A percentile compares a stretch with the other conserved stretches of the same genome.
phyloP scores from a whole-genome alignment of 208 protist genomes.

The Leishmania martiniquensis region DNA sequence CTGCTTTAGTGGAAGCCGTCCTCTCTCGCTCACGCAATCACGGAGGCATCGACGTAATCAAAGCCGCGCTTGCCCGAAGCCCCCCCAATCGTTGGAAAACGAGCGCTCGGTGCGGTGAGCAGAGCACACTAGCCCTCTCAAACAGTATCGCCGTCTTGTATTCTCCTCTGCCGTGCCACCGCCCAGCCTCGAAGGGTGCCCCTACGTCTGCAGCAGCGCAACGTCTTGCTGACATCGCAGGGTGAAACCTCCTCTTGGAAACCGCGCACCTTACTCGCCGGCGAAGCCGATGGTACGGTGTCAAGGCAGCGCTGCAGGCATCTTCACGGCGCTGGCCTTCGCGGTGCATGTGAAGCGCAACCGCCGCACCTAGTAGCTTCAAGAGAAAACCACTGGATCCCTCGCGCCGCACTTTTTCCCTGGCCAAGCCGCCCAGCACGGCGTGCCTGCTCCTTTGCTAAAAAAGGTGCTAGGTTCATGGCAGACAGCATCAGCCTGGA shows the following conservation, averaged over 20 bases:
- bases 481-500: constrained; percentile 36
- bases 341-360: constrained; percentile 34
- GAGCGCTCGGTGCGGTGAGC: background rate
- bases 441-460: constrained; percentile 48
- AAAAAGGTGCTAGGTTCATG: constrained; percentile 43
- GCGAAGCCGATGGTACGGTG: constrained; percentile 11
- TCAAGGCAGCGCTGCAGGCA: constrained; percentile 7
- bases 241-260: background rate
- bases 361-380: constrained; percentile 27
- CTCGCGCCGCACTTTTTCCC: constrained; percentile 42
- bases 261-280: constrained; percentile 12
- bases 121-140: background rate
- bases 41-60: constrained; percentile 32
- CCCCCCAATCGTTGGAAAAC: constrained; percentile 24
- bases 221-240: background rate
- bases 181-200: background rate
- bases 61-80: constrained; percentile 20
- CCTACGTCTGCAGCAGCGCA: no score
- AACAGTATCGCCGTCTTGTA: background rate
- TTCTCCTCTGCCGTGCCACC: background rate
- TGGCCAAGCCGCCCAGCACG: constrained; percentile 44
- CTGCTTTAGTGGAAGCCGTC: background rate
- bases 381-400: constrained; percentile 44
- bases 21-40: constrained; percentile 6
- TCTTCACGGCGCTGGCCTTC: constrained; percentile 32